phyloP scores from a whole-genome alignment of 441 rosid species.

The Erysimum pusillum region DNA sequence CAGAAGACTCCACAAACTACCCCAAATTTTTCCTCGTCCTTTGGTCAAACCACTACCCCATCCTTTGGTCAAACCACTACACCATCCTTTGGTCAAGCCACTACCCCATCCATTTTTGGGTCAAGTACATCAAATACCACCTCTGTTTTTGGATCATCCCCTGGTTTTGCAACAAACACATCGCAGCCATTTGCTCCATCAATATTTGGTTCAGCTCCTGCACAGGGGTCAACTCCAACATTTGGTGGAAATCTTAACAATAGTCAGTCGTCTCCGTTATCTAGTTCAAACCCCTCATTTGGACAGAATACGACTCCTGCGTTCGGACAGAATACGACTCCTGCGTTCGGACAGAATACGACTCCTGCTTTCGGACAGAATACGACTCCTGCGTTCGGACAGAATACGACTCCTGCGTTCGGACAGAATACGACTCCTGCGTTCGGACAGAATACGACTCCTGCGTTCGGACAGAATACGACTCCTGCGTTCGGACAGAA shows the following conservation, averaged over 20 bases:
- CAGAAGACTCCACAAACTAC: constrained; percentile 57
- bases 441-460: constrained; percentile 52
- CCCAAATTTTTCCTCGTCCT: constrained; percentile 58
- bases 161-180: constrained; percentile 56
- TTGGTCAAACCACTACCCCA: constrained; percentile 56
- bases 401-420: constrained; percentile 50
- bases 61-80: constrained; percentile 57
- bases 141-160: constrained; percentile 55
- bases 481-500: constrained; percentile 52
- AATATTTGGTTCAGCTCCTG: constrained; percentile 58
- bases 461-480: constrained; percentile 41
- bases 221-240: constrained; percentile 57
- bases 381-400: constrained; percentile 51
- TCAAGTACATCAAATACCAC: constrained; percentile 55
- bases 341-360: constrained; percentile 54
- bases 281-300: constrained; percentile 56
- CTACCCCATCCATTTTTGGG: constrained; percentile 63
- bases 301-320: constrained; percentile 57
- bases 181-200: constrained; percentile 69
- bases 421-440: constrained; percentile 51
- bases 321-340: constrained; percentile 45
- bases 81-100: constrained; percentile 54
- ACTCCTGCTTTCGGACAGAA: constrained; percentile 54
- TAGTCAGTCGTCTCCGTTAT: constrained; percentile 70
- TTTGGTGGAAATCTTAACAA: constrained; percentile 59